Percentiles rank a stretch among this genome's conserved stretches.
phyloP scores from a whole-genome alignment of 805 yeast genomes.

The Vanderwaltozyma tropicalis region DNA sequence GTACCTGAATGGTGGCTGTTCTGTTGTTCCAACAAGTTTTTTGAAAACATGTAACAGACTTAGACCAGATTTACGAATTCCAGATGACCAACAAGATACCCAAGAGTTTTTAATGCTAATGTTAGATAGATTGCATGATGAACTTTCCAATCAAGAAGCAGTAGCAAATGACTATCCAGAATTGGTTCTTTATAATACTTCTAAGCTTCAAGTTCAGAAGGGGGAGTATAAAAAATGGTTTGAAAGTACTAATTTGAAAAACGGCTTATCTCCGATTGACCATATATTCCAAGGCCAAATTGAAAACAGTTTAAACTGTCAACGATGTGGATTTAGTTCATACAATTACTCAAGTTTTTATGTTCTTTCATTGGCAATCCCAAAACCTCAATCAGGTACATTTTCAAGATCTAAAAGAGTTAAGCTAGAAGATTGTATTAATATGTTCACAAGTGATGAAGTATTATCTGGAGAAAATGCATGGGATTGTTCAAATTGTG shows the following conservation, averaged over 20 bases:
- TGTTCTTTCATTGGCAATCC: constrained; percentile 54
- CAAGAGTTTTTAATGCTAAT: constrained; percentile 63
- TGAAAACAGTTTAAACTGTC: constrained; percentile 53
- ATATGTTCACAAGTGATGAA: constrained; percentile 53
- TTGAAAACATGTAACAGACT: constrained; percentile 40
- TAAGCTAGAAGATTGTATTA: constrained; percentile 52
- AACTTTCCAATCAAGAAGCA: constrained; percentile 35
- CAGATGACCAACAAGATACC: constrained; percentile 72
- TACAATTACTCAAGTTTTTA: constrained; percentile 53
- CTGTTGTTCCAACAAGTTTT: constrained; percentile 57
- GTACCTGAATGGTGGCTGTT: constrained; percentile 45
- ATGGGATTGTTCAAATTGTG: constrained; percentile 75
- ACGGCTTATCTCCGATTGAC: constrained; percentile 59
- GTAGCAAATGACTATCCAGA: constrained; percentile 33
- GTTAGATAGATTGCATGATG: constrained; percentile 60
- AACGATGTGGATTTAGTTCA: constrained; percentile 52
- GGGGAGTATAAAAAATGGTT: constrained; percentile 57
- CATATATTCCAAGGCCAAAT: constrained; percentile 64
- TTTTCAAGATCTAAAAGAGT: constrained; percentile 26
- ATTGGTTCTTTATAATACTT: constrained; percentile 27
- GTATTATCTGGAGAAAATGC: constrained; percentile 63
- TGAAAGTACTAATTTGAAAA: constrained; percentile 37
- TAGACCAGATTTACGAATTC: constrained; percentile 60
- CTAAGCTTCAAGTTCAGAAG: constrained; percentile 20
- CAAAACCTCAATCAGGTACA: constrained; percentile 26